Conservation (phyloP, 2,329 filamentous ascomycete genomes). For the Orbilia blumenaviensis region DNA sequence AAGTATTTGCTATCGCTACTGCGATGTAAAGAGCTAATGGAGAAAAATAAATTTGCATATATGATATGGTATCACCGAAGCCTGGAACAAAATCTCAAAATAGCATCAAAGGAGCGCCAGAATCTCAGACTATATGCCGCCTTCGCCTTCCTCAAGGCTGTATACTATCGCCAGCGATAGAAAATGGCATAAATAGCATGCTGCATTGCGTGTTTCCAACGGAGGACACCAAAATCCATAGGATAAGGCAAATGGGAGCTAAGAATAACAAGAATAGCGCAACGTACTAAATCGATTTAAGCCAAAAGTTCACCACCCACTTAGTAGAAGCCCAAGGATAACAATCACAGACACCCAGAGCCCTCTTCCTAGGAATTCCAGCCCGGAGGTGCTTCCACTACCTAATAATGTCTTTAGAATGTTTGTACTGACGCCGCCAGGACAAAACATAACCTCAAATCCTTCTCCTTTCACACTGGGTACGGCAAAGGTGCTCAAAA, state of each 20-base stretch:
- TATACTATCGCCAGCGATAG: constrained; percentile 17
- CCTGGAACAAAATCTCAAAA: not conserved
- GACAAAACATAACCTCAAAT: constrained; percentile 82
- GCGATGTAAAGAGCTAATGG: too few relatives aligned
- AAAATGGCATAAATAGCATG: not conserved
- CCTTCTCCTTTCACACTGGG: constrained; percentile 70
- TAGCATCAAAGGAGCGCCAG: not conserved
- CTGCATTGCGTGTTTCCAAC: too few relatives aligned
- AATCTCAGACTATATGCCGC: not conserved
- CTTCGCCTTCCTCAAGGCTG: not conserved
- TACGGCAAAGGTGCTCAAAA: constrained; percentile 70
- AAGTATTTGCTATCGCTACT: too few relatives aligned
- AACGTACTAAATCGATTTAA: too few relatives aligned
- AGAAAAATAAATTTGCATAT: too few relatives aligned
- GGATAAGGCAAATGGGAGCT: not conserved
- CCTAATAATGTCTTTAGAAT: constrained; percentile 38
- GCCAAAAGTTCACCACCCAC: constrained; percentile 7
- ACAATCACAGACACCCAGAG: constrained; percentile 7
- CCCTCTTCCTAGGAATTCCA: not conserved
- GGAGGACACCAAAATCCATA: too few relatives aligned
- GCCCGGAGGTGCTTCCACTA: not conserved
- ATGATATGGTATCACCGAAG: too few relatives aligned
- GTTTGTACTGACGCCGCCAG: constrained; percentile 60
- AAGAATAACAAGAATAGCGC: not conserved
- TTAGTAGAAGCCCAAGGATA: constrained; percentile 5